These are phyloP conservation scores for Pyricularia sp. DNA, from an alignment of 2,329 filamentous ascomycete species.

Conservation along the genomic window DNA sequence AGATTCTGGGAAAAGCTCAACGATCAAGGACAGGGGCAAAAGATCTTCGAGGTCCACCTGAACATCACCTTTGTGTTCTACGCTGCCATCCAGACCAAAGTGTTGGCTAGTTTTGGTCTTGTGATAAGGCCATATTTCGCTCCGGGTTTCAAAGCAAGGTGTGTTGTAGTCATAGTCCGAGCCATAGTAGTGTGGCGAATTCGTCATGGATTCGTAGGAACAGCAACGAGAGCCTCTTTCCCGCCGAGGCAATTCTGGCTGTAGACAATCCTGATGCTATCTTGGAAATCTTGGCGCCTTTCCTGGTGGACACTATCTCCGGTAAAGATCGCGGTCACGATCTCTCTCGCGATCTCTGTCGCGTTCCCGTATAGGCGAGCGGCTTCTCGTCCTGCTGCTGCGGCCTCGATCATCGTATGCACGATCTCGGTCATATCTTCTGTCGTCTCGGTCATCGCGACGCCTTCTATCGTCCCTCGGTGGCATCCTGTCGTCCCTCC, in stretches of 20 bases:
- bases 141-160: background rate
- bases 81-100: background rate
- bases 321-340: conserved; percentile 39
- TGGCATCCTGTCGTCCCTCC: conserved; percentile 8
- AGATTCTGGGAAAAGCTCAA: background rate
- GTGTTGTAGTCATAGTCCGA: background rate
- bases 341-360: conserved; percentile 26
- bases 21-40: conserved; percentile 2
- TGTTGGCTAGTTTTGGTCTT: background rate
- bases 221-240: background rate
- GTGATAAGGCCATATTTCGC: background rate
- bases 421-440: conserved; percentile 21
- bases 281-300: conserved; percentile 3
- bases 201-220: background rate
- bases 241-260: background rate
- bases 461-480: conserved; percentile 28
- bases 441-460: conserved; percentile 29
- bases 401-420: conserved; percentile 26
- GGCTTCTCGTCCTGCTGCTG: conserved; percentile 32
- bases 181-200: background rate
- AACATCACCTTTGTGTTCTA: background rate
- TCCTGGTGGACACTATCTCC: conserved; percentile 26
- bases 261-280: background rate
- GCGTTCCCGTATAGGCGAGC: conserved; percentile 28
- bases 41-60: conserved; percentile 3